Conservation (phyloP, 2,329 filamentous ascomycete genomes). For the Hymenoscyphus fraxineus region DNA sequence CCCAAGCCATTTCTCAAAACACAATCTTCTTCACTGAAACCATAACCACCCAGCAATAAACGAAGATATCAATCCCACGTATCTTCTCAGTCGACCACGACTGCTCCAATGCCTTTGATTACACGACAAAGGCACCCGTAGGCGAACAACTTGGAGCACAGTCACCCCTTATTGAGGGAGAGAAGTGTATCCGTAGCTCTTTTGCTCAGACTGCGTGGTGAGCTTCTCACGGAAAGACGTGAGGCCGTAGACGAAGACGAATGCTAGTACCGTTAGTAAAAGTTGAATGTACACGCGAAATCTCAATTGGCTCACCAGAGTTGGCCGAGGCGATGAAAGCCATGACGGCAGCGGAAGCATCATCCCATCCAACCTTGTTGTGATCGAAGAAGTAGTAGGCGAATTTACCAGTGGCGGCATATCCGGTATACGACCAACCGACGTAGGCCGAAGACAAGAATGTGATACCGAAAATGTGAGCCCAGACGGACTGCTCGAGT, state of each 20-base stretch:
- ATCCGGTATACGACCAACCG: constrained; percentile 32
- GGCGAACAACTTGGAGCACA: background rate
- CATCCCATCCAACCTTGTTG: constrained; percentile 27
- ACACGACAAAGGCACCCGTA: background rate
- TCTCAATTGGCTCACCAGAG: constrained; percentile 23
- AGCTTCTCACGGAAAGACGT: constrained; percentile 24
- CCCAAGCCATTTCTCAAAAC: background rate
- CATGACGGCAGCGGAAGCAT: constrained; percentile 23
- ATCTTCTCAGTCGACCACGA: background rate
- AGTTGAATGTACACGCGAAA: background rate
- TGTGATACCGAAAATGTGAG: constrained; percentile 26
- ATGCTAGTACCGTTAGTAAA: constrained; percentile 18
- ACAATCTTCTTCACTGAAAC: background rate
- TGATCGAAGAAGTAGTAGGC: constrained; percentile 34
- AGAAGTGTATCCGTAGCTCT: constrained; percentile 22
- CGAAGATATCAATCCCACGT: background rate
- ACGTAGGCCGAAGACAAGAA: constrained; percentile 28
- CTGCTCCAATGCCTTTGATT: background rate
- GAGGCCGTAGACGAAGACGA: constrained; percentile 23
- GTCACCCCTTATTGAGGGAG: constrained; percentile 22
- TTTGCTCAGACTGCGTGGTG: constrained; percentile 22
- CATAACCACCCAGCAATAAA: background rate
- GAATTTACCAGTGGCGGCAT: constrained; percentile 28
- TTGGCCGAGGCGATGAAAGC: constrained; percentile 23
- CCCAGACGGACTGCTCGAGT: constrained; percentile 26